These are phyloP conservation scores for Terana coerulea DNA, from an alignment of 768 basidiomycete genomes.

Conservation along the genomic window DNA sequence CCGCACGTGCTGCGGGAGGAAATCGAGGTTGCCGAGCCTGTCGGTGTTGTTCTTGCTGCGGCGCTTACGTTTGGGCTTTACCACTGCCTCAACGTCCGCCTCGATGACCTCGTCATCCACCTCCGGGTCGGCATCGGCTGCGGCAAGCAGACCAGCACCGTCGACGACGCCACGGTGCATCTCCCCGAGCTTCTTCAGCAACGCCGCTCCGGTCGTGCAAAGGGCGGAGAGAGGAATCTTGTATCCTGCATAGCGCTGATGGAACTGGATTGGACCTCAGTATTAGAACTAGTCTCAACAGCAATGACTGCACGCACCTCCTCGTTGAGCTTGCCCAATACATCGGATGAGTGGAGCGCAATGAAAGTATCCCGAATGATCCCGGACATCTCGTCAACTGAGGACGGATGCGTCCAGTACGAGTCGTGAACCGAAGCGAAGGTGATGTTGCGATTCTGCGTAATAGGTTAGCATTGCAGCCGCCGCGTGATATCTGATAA, in stretches of 20 bases:
- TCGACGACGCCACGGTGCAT: constrained; percentile 30
- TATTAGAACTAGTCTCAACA: not conserved
- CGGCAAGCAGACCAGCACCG: not conserved
- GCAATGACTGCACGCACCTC: constrained; percentile 52
- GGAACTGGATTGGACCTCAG: constrained; percentile 47
- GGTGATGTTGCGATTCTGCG: constrained; percentile 64
- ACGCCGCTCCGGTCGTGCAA: constrained; percentile 25
- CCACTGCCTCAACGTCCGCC: constrained; percentile 17
- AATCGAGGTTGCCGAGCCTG: no score
- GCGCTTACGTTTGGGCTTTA: constrained; percentile 24
- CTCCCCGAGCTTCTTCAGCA: constrained; percentile 39
- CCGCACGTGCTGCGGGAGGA: constrained; percentile 1
- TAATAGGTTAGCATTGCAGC: constrained; percentile 6
- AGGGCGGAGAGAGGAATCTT: constrained; percentile 57
- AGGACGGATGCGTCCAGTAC: constrained; percentile 95
- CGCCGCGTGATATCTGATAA: constrained; percentile 5
- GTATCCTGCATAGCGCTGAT: constrained; percentile 71
- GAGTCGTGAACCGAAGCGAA: constrained; percentile 99
- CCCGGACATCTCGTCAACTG: constrained; percentile 83
- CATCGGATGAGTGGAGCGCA: constrained; percentile 83
- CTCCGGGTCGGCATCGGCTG: not conserved
- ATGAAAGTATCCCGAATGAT: constrained; percentile 94
- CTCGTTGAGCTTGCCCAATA: constrained; percentile 63
- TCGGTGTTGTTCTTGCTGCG: constrained; percentile 17
- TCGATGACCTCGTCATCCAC: not conserved